Evolutionary conservation across 192 early-diverging fungal species (phyloP), one percentile per base, ranked within the genome.

Genomic region (Linnemannia exigua): DNA sequence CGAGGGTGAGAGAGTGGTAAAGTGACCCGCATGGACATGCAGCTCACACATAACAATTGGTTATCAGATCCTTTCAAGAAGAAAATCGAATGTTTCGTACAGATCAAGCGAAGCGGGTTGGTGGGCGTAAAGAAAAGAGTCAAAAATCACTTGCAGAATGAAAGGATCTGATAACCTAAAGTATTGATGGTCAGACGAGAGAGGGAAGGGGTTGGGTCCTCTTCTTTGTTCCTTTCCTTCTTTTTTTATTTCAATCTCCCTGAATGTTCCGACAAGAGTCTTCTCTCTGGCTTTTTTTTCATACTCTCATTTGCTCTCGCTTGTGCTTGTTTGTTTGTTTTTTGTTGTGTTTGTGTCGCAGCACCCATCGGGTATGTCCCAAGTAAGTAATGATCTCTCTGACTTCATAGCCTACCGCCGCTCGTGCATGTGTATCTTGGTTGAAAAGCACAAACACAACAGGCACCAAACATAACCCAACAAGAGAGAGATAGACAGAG

Each of bases 51-150:
- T 9, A 71, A n/a, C 50, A n/a, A 22, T 16, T 7, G 20, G 20
- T 78, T 78, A 70, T 67, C 68, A 61, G 67, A 78, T 78, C 48
- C 68, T 78, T 37, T 77, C 15, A 28, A 44, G 41, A 31, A 61
- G 9, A 28, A 63, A 63, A 63, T 63, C 58, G 25, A 9, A 28
- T 63, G 28, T 63, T 28, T 66, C 61, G 20, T 28, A 54, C 1
- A 1, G 54, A 25, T 75, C 35, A 4, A 9, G n/a, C n/a, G n/a
- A n/a, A n/a, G n/a, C n/a, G n/a, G n/a, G n/a, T n/a, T n/a, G 46
- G 31, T 71, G 77, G 79, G 79, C 79, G 70, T 72, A 79, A 52
- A 37, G 61, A 54, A 19, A 31, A 19, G 48, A n/a, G 7, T 22
- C 25, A 33, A 22, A 75, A 20, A 38, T 2, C 22, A 75, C 41